phyloP scores from a whole-genome alignment of 208 protist genomes.

The Acanthamoeba healyi region DNA sequence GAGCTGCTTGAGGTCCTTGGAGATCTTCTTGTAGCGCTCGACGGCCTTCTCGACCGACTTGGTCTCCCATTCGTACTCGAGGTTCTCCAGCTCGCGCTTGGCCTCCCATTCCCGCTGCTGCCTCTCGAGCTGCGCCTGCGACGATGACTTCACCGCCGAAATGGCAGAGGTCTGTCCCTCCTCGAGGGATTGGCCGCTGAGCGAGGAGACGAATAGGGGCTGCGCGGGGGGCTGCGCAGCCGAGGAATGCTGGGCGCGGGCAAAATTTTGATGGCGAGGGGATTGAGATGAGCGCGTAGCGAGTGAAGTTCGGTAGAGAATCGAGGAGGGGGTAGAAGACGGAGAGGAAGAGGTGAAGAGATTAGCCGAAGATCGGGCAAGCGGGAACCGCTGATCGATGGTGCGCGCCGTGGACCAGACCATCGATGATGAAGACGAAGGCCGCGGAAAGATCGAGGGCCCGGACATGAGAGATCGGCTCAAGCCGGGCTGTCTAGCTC shows the following conservation, averaged over 20 bases:
- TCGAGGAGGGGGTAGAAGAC: not conserved
- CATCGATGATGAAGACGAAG: not conserved
- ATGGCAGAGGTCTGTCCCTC: no score
- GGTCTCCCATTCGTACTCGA: constrained; percentile 44
- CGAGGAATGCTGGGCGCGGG: not conserved
- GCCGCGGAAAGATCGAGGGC: not conserved
- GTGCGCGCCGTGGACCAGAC: no score
- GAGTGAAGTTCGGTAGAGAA: not conserved
- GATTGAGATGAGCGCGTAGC: not conserved
- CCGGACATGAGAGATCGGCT: not conserved
- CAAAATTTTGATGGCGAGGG: not conserved
- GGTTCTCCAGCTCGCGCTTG: constrained; percentile 4
- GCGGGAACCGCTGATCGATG: no score
- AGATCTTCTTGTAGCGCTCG: constrained; percentile 46
- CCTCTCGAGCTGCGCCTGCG: not conserved
- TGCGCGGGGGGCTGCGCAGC: not conserved
- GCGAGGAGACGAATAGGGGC: not conserved
- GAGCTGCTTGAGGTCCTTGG: constrained; percentile 43
- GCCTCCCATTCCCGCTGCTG: constrained; percentile 2
- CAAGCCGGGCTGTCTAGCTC: not conserved
- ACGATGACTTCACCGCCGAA: not conserved
- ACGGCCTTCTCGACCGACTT: constrained; percentile 54
- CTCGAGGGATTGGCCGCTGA: not conserved
- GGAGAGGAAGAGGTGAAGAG: not conserved
- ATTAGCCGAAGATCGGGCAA: not conserved